These are phyloP conservation scores for Thamnidium elegans DNA, from an alignment of 192 early-diverging fungal species.

Conservation along the genomic window DNA sequence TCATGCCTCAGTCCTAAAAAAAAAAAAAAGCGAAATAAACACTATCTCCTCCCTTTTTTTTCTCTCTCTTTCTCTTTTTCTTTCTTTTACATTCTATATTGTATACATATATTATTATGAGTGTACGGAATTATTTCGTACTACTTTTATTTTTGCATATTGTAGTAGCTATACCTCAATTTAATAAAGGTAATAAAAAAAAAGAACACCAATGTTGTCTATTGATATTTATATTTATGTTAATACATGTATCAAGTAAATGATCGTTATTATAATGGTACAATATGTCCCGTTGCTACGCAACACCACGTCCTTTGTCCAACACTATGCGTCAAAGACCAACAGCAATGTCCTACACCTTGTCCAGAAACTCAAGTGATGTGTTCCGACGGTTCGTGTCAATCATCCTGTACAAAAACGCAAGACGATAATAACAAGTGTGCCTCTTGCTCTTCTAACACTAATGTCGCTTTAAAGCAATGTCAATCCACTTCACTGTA, in stretches of 20 bases:
- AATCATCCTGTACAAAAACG: slow-evolving; percentile 27
- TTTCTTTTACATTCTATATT: background rate
- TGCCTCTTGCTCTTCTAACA: slow-evolving; percentile 37
- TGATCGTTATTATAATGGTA: slow-evolving; percentile 44
- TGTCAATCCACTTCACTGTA: slow-evolving; percentile 30
- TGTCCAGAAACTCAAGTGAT: slow-evolving; percentile 39
- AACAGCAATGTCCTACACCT: slow-evolving; percentile 4
- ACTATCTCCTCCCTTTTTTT: background rate
- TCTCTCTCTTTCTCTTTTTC: background rate
- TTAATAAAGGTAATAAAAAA: slow-evolving; percentile 19
- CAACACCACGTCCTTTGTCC: slow-evolving; percentile 37
- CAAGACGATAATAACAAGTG: slow-evolving; percentile 36
- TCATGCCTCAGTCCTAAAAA: background rate
- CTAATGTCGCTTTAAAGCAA: slow-evolving; percentile 24
- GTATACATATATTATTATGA: background rate
- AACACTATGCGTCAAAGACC: slow-evolving; percentile 38
- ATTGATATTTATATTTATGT: too few relatives aligned
- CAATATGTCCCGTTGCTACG: slow-evolving; percentile 42
- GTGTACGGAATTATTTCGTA: background rate
- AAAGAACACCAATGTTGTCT: background rate
- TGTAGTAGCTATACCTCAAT: slow-evolving; percentile 11
- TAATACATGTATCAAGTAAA: slow-evolving; percentile 38
- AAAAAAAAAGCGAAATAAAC: background rate
- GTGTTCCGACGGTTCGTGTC: slow-evolving; percentile 54
- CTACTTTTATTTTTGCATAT: background rate